Evolutionary conservation across 495 filamentous ascomycete species (phyloP), one percentile per base, ranked within the genome.

Genomic region (Talaromyces thailandensis): DNA sequence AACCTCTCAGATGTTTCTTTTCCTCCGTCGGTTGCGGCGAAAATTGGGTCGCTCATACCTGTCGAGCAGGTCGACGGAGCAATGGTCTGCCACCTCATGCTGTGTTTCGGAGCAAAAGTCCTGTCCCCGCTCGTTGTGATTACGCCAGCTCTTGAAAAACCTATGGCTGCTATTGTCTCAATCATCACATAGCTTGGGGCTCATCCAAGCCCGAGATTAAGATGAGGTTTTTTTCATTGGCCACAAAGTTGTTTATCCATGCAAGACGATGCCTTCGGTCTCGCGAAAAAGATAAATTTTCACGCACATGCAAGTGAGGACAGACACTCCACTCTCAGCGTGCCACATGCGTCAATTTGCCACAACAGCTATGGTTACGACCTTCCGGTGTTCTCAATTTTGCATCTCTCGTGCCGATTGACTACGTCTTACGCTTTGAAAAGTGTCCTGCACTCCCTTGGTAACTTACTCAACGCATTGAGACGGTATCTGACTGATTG

Each of bases 21-120:
- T 8, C 26, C 35, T 25, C 21, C 29, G 25, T 68, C 57, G 65
- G 69, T 64, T 73, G 65, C 70, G 69, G 62, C 64, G 63, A 60
- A 63, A 67, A 55, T 48, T 62, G 64, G 63, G 55, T 35, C 55
- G n/a, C 29, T 26, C 55, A 57, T 57, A n/a, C 50, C 23, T 25
- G 11, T 53, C 25, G 23, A 18, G 55, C 35, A 31, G 55, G 55
- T 35, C 16, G 43, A 61, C n/a, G 26, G 59, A 51, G 40, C 6
- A 48, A 28, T 14, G 9, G 35, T 21, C 21, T 43, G 31, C 57
- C 57, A 59, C 31, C 50, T 68, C 67, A 64, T 67, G 60, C 67
- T 61, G 64, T 35, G 56, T 60, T 64, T 65, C 67, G 64, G 62
- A 56, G 35, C 55, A 60, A 18, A 28, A 48, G 40, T 40, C 57